Base-by-base conservation (phyloP, 352 stramenopile species). In the Phytophthora cactorum region DNA sequence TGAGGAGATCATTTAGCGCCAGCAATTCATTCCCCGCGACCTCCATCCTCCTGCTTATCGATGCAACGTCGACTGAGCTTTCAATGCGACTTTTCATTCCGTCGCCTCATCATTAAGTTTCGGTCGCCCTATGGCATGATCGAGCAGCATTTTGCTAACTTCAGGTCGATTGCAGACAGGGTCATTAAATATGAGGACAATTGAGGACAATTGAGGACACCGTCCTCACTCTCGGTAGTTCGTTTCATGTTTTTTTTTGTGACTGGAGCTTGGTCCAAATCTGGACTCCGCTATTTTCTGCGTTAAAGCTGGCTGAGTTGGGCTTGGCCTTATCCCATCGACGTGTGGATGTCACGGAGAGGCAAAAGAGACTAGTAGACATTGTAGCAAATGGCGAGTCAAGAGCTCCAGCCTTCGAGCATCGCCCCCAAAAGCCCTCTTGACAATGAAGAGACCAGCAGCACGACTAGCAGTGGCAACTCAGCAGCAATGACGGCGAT, bases 401-500 rank as follows among this genome's bases (percentile, higher is more conserved):
- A 56, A 50, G 52, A 38, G 38, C 22, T 43, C 36, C 39, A 52
- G 32, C 31, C 11, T n/a, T 29, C 41, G n/a, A n/a, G 45, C 22
- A 36, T 53, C 39, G 31, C 41, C 17, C 22, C 32, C 6, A 41
- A 34, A n/a, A 38, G 45, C 17, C 36, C 15, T 11, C 22, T 39
- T 25, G 53, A 46, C 39, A 62, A 63, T 49, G 56, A 75, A 63
- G 68, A 68, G 62, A 57, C 41, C 9, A 66, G 54, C 55, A 74
- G 52, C 28, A 66, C 66, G 17, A 66, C 52, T 28, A 74, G 49
- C 50, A 64, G 62, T 17, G 67, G 51, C 12, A 75, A 71, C 22
- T 71, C 62, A 6, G 45, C 54, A 4, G 25, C 45, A 31, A 74
- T 82, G 73, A 77, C 70, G 41, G 78, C 63, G 17, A 65, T 90